Percentiles rank a stretch among this genome's conserved stretches.
Evolutionary conservation across 805 yeast species (phyloP).

Genomic region (Wickerhamiella domercqiae): DNA sequence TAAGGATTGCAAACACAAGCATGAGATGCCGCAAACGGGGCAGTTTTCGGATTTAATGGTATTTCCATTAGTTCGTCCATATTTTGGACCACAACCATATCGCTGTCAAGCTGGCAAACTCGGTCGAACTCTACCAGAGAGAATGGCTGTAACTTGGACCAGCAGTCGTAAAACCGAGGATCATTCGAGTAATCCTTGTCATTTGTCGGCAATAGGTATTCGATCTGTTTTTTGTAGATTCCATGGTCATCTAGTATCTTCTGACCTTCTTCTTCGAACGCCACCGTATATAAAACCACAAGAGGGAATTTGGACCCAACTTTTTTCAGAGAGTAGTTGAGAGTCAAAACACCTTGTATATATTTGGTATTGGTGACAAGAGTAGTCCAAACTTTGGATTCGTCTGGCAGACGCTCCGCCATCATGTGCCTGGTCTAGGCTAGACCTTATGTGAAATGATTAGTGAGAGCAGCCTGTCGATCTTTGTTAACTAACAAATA

Average conservation of each 20-base stretch:
- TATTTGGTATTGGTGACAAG: constrained; percentile 38
- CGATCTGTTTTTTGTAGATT: constrained; percentile 30
- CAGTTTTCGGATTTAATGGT: constrained; percentile 23
- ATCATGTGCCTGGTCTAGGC: no score
- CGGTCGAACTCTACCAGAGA: constrained; percentile 35
- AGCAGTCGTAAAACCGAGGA: constrained; percentile 42
- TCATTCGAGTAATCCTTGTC: constrained; percentile 35
- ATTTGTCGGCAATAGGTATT: constrained; percentile 30
- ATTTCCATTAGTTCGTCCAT: constrained; percentile 46
- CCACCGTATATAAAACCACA: constrained; percentile 38
- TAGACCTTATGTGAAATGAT: no score
- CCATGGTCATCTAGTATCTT: constrained; percentile 26
- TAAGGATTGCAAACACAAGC: constrained; percentile 52
- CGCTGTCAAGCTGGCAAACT: constrained; percentile 42
- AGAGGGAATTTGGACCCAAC: constrained; percentile 35
- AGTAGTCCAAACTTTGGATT: constrained; percentile 36
- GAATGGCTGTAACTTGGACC: constrained; percentile 47
- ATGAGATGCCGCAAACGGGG: constrained; percentile 40
- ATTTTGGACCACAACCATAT: constrained; percentile 41
- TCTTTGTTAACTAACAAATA: no score
- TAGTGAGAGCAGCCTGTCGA: no score
- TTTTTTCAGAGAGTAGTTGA: constrained; percentile 32
- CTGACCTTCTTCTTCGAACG: constrained; percentile 31
- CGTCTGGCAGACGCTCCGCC: constrained; percentile 3
- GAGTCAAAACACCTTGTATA: constrained; percentile 35